These are phyloP conservation scores for Leucocoprinus sp. DNA, from an alignment of 768 basidiomycete genomes.

Conservation along the genomic window DNA sequence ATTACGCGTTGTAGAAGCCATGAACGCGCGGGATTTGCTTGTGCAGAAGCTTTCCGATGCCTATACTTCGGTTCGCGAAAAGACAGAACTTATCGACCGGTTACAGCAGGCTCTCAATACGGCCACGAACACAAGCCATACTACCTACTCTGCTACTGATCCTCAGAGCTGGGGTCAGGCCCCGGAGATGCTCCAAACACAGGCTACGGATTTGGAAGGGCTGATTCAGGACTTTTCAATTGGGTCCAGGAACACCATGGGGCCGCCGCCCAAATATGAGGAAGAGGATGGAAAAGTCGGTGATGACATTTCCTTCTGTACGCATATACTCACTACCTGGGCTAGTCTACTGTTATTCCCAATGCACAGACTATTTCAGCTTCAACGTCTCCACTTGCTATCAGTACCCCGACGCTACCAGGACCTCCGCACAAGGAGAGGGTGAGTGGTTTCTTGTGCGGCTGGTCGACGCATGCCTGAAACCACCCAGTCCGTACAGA, in stretches of 20 bases:
- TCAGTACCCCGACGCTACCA: background rate
- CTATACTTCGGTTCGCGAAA: slow-evolving; percentile 53
- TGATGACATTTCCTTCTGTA: background rate
- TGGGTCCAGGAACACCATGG: slow-evolving; percentile 21
- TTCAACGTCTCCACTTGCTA: background rate
- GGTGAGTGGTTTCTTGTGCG: background rate
- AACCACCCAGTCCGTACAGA: slow-evolving; percentile 16
- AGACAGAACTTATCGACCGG: slow-evolving; percentile 40
- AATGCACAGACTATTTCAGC: slow-evolving; percentile 14
- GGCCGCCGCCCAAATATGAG: slow-evolving; percentile 31
- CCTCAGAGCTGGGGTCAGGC: slow-evolving; percentile 12
- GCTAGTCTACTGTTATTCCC: background rate
- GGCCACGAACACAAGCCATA: background rate
- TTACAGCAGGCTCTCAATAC: slow-evolving; percentile 35
- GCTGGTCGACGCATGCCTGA: background rate
- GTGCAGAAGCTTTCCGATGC: slow-evolving; percentile 52
- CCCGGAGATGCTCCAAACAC: slow-evolving; percentile 26
- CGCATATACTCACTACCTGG: background rate
- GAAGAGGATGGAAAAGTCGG: slow-evolving; percentile 25
- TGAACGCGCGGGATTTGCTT: slow-evolving; percentile 55
- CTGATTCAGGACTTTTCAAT: slow-evolving; percentile 30
- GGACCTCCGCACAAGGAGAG: background rate
- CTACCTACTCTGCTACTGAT: background rate
- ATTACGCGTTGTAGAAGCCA: slow-evolving; percentile 44
- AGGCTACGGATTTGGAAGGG: slow-evolving; percentile 29